Percentiles rank a stretch among this genome's conserved stretches.
Evolutionary conservation across 352 stramenopile genomes (phyloP).

Genomic region (Phytopythium litorale): DNA sequence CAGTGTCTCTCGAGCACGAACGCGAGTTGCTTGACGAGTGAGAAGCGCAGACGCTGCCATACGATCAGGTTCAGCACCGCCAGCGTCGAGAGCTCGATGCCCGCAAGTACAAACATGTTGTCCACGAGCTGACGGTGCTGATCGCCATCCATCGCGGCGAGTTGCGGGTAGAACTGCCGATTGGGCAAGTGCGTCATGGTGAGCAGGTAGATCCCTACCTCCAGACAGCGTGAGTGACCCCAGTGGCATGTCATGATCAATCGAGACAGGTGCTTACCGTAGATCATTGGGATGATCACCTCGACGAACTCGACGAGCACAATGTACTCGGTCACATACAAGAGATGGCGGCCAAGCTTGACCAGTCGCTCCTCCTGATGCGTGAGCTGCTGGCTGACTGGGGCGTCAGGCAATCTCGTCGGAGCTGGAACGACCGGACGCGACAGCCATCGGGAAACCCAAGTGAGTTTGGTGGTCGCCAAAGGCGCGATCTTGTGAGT

Average conservation of each 20-base stretch:
- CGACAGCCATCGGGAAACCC: neutral
- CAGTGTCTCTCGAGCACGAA: constrained; percentile 24
- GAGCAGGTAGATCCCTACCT: constrained; percentile 13
- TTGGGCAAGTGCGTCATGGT: constrained; percentile 24
- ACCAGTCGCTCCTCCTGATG: neutral
- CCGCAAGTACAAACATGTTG: constrained; percentile 15
- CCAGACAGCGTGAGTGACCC: neutral
- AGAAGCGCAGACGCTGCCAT: constrained; percentile 15
- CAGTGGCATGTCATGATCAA: no score
- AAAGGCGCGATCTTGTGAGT: neutral
- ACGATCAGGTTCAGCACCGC: constrained; percentile 11
- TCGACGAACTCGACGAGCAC: constrained; percentile 37
- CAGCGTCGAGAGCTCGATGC: constrained; percentile 14
- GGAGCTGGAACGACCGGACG: neutral
- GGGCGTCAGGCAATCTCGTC: neutral
- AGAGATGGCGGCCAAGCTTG: neutral
- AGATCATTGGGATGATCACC: constrained; percentile 30
- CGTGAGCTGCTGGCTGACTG: neutral
- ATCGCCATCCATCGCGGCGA: constrained; percentile 9
- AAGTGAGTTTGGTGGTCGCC: no score
- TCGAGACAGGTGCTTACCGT: constrained; percentile 15
- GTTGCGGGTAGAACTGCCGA: constrained; percentile 24
- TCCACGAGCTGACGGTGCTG: constrained; percentile 9
- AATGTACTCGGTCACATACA: constrained; percentile 24
- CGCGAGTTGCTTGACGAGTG: constrained; percentile 15